Evolutionary conservation across 2,329 filamentous ascomycete genomes (phyloP), one percentile per base, ranked within the genome.

Genomic region (Monosporascus ibericus): DNA sequence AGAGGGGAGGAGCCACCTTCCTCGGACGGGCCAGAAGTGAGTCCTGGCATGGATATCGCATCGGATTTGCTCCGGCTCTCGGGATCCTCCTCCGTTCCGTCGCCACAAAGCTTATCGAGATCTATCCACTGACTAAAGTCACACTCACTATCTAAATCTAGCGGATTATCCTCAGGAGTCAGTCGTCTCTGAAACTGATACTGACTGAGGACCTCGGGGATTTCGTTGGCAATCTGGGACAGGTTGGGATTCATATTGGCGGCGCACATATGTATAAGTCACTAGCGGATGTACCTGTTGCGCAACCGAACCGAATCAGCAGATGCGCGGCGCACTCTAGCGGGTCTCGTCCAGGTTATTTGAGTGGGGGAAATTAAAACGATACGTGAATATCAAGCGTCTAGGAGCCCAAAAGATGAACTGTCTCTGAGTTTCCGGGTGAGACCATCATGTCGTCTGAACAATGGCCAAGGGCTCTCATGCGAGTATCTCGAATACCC

Each of bases 241-340:
- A 46, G 42, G 42, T 46, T n/a, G 39, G 11, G 8, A 25, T 24
- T 27, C 42, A 46, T 46, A 46, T 46, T 46, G 42, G 24, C 42
- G 42, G 42, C 42, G 24, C 22, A 46, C 24, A 46, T 46, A 46
- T 46, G 42, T 46, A 46, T 46, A 46, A 46, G 42, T 46, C 22
- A 46, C 42, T 46, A 46, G 42, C 42, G 42, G 42, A 27, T 46
- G 24, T 46, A 27, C 42, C 17, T 3, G 42, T 30, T 46, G 42
- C 42, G 42, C 42, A 46, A 46, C 42, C 42, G 42, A 46, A 46
- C 42, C 42, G 42, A 46, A 46, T 46, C 42, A 46, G 42, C 42
- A 46, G 42, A 46, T 46, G 42, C 24, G 25, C 30, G 42, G 42
- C 24, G 22, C 25, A 22, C 42, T 30, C 42, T 24, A 46, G 42